These are phyloP conservation scores for Tricladium varicosporioides DNA, from an alignment of 2,329 filamentous ascomycete species.

Conservation along the genomic window DNA sequence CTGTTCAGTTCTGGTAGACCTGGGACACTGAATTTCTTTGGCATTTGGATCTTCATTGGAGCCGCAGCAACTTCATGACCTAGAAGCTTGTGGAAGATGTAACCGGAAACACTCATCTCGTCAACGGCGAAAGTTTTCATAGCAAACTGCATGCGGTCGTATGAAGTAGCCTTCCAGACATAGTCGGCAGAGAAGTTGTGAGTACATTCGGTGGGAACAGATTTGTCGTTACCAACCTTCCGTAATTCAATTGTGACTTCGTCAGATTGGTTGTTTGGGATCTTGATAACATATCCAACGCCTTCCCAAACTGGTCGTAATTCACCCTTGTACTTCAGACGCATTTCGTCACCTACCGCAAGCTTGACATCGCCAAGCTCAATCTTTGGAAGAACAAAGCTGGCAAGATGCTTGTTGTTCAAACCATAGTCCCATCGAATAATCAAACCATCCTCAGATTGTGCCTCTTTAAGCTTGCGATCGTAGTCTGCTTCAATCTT, in stretches of 20 bases:
- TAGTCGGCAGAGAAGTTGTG: slow-evolving; percentile 99
- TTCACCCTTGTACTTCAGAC: slow-evolving; percentile 93
- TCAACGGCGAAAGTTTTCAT: slow-evolving; percentile 99
- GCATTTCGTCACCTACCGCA: slow-evolving; percentile 97
- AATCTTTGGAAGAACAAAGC: slow-evolving; percentile 93
- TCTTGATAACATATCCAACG: slow-evolving; percentile 98
- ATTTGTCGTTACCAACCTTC: slow-evolving; percentile 93
- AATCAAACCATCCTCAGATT: slow-evolving; percentile 92
- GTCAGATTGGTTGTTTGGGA: slow-evolving; percentile 98
- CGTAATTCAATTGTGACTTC: slow-evolving; percentile 94
- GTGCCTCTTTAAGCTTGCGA: slow-evolving; percentile 96
- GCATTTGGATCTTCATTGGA: slow-evolving; percentile 92
- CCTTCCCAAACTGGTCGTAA: slow-evolving; percentile 92
- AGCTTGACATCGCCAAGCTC: slow-evolving; percentile 97
- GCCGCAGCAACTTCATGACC: slow-evolving; percentile 93
- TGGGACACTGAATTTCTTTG: slow-evolving; percentile 95
- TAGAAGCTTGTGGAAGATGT: slow-evolving; percentile 95
- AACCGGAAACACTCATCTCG: slow-evolving; percentile 96
- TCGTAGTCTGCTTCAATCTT: slow-evolving; percentile 99
- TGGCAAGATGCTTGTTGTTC: slow-evolving; percentile 96
- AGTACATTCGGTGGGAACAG: slow-evolving; percentile 91
- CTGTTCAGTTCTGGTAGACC: slow-evolving; percentile 91
- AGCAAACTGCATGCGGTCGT: slow-evolving; percentile 97
- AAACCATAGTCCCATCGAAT: slow-evolving; percentile 94
- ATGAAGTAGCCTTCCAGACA: slow-evolving; percentile 99